phyloP scores from a whole-genome alignment of 495 filamentous ascomycete species.

The Talaromyces borbonicus region DNA sequence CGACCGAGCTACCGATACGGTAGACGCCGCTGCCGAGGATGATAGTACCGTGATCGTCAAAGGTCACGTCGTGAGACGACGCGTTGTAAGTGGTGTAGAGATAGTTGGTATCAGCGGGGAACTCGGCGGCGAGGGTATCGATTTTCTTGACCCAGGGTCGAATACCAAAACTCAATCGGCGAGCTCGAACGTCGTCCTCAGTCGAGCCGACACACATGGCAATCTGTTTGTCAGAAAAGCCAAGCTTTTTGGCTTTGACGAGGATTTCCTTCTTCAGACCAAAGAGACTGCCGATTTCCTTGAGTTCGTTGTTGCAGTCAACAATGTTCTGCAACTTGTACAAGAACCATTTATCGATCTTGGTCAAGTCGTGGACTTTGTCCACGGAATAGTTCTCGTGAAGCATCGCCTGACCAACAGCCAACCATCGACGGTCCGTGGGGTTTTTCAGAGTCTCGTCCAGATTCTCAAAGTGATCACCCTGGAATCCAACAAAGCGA shows the following conservation, averaged over 20 bases:
- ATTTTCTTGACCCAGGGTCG: constrained; percentile 93
- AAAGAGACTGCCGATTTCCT: constrained; percentile 77
- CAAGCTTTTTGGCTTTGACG: constrained; percentile 88
- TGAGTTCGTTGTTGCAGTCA: constrained; percentile 74
- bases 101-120: constrained; percentile 96
- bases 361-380: constrained; percentile 80
- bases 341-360: constrained; percentile 99
- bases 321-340: constrained; percentile 97
- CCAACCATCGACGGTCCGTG: constrained; percentile 90
- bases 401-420: constrained; percentile 95
- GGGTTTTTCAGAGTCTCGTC: constrained; percentile 86
- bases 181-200: constrained; percentile 83
- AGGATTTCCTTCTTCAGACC: constrained; percentile 81
- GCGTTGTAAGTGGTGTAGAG: constrained; percentile 98
- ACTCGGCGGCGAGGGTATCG: constrained; percentile 93
- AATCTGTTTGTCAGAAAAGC: constrained; percentile 96
- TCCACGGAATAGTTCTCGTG: constrained; percentile 93
- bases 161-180: constrained; percentile 77
- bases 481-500: constrained; percentile 85
- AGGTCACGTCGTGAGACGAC: constrained; percentile 86
- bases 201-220: constrained; percentile 71
- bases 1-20: constrained; percentile 92
- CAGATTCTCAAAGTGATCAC: constrained; percentile 84
- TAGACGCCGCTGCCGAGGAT: constrained; percentile 93
- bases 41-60: constrained; percentile 85